Evolutionary conservation across 495 filamentous ascomycete genomes (phyloP), one percentile per base, ranked within the genome.

Genomic region (Aspergillus affinis): DNA sequence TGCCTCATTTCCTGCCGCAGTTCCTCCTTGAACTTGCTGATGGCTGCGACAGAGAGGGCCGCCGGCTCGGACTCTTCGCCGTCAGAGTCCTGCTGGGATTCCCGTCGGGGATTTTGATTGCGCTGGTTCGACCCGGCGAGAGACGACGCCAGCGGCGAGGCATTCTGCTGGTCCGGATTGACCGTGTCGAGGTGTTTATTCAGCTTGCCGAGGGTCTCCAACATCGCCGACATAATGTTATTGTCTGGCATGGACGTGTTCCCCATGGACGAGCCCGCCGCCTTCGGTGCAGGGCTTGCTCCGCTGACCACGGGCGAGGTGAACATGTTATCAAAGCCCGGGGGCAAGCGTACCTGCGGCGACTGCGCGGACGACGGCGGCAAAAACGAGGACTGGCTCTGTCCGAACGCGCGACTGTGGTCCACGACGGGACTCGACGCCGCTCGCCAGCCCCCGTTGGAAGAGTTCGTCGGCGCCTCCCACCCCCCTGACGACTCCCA

Each of bases 271-370:
- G 60, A 8, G 30, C 50, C 18, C 13, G 60, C 47, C 9, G 50
- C 30, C 12, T 50, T n/a, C 3, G 8, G 5, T 6, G 21, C 20
- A 19, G 30, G 21, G 19, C 54, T 49, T 29, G 10, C 9, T 55
- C 5, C 13, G 29, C 10, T 29, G 45, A 18, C 12, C 45, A 29
- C 21, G 26, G 36, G 30, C 13, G 45, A 27, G 20, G 41, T 45
- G 61, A 75, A 78, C 70, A 77, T 75, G 7, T 62, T 70, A 27
- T 76, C 75, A 51, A 75, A 77, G 0, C 75, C 75, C 6, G 75
- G 73, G 8, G 75, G 75, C 5, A 77, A 57, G 20, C 68, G 72
- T 45, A 75, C 63, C 9, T 55, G 6, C 20, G 58, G 6, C 20
- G 58, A 19, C 21, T 29, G 44, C n/a, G 59, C 27, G 5, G 62